Evolutionary conservation across 768 basidiomycete species (phyloP).

Genomic region (Collybia sp.): DNA sequence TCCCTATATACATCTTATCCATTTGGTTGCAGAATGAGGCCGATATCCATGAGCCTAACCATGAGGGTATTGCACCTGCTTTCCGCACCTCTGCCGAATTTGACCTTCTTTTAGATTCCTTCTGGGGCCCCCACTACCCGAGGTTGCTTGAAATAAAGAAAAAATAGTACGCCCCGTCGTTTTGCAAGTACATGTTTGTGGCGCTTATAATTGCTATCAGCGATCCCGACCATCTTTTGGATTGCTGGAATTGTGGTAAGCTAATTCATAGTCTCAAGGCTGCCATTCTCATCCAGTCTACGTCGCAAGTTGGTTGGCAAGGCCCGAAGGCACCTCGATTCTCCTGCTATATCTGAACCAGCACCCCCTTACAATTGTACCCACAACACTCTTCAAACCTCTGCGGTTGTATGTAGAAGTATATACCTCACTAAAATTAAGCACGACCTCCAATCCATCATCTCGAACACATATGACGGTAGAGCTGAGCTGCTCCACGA

Average conservation of each 20-base stretch:
- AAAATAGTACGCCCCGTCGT: conserved; percentile 34
- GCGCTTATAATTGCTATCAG: conserved; percentile 15
- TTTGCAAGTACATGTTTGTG: not conserved
- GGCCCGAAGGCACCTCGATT: no score
- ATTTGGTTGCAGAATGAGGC: conserved; percentile 39
- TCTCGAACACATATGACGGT: no score
- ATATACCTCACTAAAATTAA: no score
- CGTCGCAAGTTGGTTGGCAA: not conserved
- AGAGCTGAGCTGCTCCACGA: no score
- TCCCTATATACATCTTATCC: no score
- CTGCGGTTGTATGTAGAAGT: no score
- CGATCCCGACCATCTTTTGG: conserved; percentile 41
- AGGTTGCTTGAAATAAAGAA: conserved; percentile 35
- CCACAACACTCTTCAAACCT: no score
- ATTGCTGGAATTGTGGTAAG: conserved; percentile 49
- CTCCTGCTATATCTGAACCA: no score
- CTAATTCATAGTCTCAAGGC: not conserved
- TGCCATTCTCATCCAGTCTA: not conserved
- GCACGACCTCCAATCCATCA: no score
- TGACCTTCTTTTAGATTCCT: conserved; percentile 12
- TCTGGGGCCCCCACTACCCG: conserved; percentile 41
- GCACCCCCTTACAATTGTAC: no score
- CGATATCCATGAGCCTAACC: conserved; percentile 42
- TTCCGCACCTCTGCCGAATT: not conserved
- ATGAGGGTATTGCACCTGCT: conserved; percentile 6